A percentile compares a stretch with the other conserved stretches of the same genome.
These are phyloP conservation scores for Trichoderma virens DNA, from an alignment of 495 filamentous ascomycete genomes.

Conservation along the genomic window DNA sequence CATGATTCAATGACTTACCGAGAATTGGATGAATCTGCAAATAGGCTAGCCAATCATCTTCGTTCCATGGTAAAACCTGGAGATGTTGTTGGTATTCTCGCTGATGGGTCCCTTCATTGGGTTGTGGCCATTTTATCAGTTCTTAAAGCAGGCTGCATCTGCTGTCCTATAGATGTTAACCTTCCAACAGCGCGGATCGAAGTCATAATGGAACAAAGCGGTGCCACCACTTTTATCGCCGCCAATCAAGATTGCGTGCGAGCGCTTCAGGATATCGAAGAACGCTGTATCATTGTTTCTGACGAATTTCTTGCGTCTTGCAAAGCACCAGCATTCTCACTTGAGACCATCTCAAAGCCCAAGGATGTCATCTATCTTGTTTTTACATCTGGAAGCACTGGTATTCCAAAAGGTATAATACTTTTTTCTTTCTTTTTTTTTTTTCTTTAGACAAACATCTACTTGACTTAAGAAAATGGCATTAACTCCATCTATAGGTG, in stretches of 20 bases:
- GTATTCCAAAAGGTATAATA: conserved; percentile 17
- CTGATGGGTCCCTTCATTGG: conserved; percentile 24
- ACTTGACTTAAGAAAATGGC: not conserved
- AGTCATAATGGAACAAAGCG: conserved; percentile 11
- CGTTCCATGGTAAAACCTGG: not conserved
- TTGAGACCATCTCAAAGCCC: conserved; percentile 7
- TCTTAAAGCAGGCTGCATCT: conserved; percentile 21
- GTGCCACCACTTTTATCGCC: conserved; percentile 12
- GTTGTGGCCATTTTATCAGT: conserved; percentile 21
- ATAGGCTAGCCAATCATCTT: conserved; percentile 9
- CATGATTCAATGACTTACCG: conserved; percentile 18
- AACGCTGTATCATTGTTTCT: not conserved
- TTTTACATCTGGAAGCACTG: conserved; percentile 23
- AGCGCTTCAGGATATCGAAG: not conserved
- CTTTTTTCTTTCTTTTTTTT: not conserved
- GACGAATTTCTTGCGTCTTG: not conserved
- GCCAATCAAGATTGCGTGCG: conserved; percentile 1
- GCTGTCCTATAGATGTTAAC: conserved; percentile 20
- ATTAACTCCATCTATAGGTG: not conserved
- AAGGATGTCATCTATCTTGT: conserved; percentile 16
- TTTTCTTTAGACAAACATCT: no score
- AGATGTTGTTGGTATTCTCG: conserved; percentile 17
- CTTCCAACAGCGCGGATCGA: conserved; percentile 16
- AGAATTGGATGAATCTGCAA: conserved; percentile 16
- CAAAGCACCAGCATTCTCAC: conserved; percentile 4